Percentiles rank a stretch among this genome's conserved stretches.
phyloP scores from a whole-genome alignment of 768 basidiomycete genomes.

The Russula virescens region DNA sequence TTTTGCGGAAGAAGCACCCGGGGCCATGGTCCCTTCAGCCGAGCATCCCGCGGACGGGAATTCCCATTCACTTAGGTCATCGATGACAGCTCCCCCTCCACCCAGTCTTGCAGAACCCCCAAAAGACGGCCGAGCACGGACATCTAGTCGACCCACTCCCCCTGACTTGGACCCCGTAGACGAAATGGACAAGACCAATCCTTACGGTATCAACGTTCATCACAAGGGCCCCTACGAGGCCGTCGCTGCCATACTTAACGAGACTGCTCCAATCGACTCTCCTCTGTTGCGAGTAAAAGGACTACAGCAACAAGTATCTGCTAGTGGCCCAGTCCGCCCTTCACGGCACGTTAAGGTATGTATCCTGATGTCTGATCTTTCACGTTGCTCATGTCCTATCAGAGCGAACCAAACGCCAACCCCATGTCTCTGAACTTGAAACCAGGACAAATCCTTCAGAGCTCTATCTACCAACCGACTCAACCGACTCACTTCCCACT shows the following conservation, averaged over 20 bases:
- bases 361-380: neutral
- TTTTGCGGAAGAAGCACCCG: conserved; percentile 1
- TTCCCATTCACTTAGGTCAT: conserved; percentile 10
- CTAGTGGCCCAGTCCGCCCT: neutral
- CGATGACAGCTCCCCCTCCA: conserved; percentile 5
- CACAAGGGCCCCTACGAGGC: conserved; percentile 76
- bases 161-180: conserved; percentile 62
- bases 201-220: conserved; percentile 57
- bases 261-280: conserved; percentile 14
- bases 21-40: neutral
- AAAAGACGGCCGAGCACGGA: conserved; percentile 27
- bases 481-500: conserved; percentile 15
- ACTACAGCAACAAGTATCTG: conserved; percentile 13
- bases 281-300: conserved; percentile 10
- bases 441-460: conserved; percentile 32
- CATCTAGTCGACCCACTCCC: conserved; percentile 28
- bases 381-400: conserved; percentile 2
- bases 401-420: conserved; percentile 18
- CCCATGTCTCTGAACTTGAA: conserved; percentile 28
- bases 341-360: conserved; percentile 7
- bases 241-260: conserved; percentile 29
- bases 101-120: conserved; percentile 17
- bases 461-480: conserved; percentile 20
- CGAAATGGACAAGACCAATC: conserved; percentile 71
- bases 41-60: neutral